Evolutionary conservation across 2,329 filamentous ascomycete species (phyloP).

Genomic region (Dactylella cylindrospora): DNA sequence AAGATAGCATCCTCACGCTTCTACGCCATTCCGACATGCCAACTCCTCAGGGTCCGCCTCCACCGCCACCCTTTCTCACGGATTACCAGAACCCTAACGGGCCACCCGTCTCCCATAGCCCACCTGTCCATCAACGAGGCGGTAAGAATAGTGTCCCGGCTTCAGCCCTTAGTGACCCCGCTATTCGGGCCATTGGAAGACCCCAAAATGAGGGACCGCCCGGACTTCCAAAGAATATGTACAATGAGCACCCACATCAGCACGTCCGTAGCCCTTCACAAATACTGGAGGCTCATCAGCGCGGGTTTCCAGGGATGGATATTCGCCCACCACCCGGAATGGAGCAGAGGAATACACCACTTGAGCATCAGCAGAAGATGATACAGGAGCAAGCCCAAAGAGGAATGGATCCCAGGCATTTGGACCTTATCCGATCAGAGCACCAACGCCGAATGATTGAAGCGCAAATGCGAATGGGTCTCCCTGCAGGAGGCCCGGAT

Average conservation of each 20-base stretch:
- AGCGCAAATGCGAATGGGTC: constrained; percentile 34
- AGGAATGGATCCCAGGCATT: constrained; percentile 31
- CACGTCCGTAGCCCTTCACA: constrained; percentile 40
- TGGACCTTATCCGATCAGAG: constrained; percentile 38
- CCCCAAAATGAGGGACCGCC: constrained; percentile 30
- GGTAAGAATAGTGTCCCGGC: constrained; percentile 20
- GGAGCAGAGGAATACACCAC: constrained; percentile 21
- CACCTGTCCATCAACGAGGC: constrained; percentile 26
- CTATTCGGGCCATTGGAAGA: constrained; percentile 27
- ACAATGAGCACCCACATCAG: constrained; percentile 35
- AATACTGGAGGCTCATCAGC: constrained; percentile 35
- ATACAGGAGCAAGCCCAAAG: background rate
- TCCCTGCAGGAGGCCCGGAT: constrained; percentile 12
- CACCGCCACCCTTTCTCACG: constrained; percentile 29
- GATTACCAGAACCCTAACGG: constrained; percentile 38
- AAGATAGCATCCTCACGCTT: constrained; percentile 39
- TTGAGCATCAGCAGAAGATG: constrained; percentile 7
- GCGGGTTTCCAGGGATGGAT: constrained; percentile 37
- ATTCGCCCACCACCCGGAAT: constrained; percentile 39
- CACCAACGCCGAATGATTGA: constrained; percentile 29
- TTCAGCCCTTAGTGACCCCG: constrained; percentile 19
- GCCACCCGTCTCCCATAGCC: constrained; percentile 33
- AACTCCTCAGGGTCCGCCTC: constrained; percentile 35
- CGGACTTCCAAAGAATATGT: constrained; percentile 35
- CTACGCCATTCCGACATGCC: constrained; percentile 41